Evolutionary conservation across 805 yeast genomes (phyloP), one percentile per base, ranked within the genome.

Genomic region (Candida maris): DNA sequence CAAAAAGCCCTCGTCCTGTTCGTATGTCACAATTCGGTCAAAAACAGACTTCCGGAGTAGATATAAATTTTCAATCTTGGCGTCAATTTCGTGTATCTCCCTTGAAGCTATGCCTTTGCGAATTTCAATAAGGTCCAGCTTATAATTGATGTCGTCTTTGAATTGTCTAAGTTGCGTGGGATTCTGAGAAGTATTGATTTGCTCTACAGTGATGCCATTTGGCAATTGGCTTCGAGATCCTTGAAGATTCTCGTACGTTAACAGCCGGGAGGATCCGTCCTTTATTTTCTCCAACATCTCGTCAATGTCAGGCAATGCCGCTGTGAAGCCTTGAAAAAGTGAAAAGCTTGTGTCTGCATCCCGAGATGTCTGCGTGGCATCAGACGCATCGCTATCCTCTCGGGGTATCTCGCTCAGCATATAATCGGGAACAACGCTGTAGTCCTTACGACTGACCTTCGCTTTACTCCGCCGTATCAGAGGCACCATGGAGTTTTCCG

Each of bases 241-340:
- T 16, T 24, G 31, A n/a, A n/a, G n/a, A 29, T 38, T 34, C 27
- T 46, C 52, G 19, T 38, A 36, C 3, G 48, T 37, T 12, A 52
- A 22, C 10, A 50, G 35, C 29, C 44, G 41, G 4, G 42, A 19
- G 8, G 51, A 35, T 35, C 50, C 59, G 32, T 45, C 49, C 45
- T 39, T 54, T 41, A 36, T 46, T 45, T 41, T 49, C 29, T 42
- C 61, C 24, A 68, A 56, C 27, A 65, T 66, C 40, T 68, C 74
- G 42, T 73, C 64, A n/a, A 73, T 59, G 13, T 72, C 72, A 1
- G 78, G 77, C 23, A 71, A 53, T 1, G 75, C 64, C 4, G 86
- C 85, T 48, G 69, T 68, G 52, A 83, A 80, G 1, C 89, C 88
- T 56, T 82, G 89, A 49, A 73, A 80, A 16, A 83, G 58, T 3